A percentile compares a stretch with the other conserved stretches of the same genome.
Conservation (phyloP, 2,329 filamentous ascomycete species). For the Phialophora tarda region DNA sequence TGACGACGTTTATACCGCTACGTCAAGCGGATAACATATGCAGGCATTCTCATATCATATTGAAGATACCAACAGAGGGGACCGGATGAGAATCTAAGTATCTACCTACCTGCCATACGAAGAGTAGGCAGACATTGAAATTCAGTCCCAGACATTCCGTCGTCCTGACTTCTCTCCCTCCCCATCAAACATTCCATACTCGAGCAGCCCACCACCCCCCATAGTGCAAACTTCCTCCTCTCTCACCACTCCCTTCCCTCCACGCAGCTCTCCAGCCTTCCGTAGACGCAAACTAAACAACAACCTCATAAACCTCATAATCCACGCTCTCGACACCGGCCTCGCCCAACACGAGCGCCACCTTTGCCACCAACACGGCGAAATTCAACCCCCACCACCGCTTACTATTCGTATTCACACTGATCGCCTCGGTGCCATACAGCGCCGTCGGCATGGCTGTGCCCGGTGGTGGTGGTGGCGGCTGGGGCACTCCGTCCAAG, state of each 20-base stretch:
- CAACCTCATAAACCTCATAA: slow-evolving; percentile 15
- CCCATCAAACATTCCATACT: neutral
- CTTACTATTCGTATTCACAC: slow-evolving; percentile 14
- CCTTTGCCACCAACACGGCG: slow-evolving; percentile 15
- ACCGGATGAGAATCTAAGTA: neutral
- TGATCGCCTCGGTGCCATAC: slow-evolving; percentile 16
- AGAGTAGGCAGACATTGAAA: neutral
- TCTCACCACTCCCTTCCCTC: neutral
- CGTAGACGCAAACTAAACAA: neutral
- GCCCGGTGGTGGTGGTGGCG: neutral
- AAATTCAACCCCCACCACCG: slow-evolving; percentile 16
- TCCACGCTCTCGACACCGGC: slow-evolving; percentile 10
- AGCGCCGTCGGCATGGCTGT: slow-evolving; percentile 1
- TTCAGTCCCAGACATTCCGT: neutral
- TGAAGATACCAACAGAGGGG: neutral
- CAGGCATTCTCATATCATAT: neutral
- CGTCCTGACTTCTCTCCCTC: neutral
- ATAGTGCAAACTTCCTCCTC: too few relatives aligned
- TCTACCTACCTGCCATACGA: too few relatives aligned
- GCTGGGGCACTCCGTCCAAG: neutral
- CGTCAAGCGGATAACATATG: neutral
- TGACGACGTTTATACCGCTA: neutral
- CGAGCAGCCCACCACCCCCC: too few relatives aligned
- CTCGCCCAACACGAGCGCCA: slow-evolving; percentile 8
- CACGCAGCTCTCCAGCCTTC: neutral